Percentiles rank a stretch among this genome's conserved stretches.
These are phyloP conservation scores for Petunia hybrid DNA, from an alignment of 305 asterid genomes.

Conservation along the genomic window DNA sequence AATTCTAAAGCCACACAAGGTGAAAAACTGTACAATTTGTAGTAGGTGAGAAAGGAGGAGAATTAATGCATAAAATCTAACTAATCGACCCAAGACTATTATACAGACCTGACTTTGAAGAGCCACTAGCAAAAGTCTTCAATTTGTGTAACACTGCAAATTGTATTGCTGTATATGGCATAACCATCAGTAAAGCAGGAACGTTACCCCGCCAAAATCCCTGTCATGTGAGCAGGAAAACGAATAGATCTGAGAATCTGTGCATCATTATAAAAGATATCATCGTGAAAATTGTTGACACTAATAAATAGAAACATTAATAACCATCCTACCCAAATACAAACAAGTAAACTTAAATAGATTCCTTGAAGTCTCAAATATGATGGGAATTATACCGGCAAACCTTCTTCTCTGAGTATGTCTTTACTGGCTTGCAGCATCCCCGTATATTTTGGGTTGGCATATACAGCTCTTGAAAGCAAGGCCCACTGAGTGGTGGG, in stretches of 20 bases:
- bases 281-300: background rate
- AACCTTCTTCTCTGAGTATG: conserved; percentile 95
- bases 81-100: background rate
- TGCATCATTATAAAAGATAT: conserved; percentile 16
- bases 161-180: conserved; percentile 96
- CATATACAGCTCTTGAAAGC: conserved; percentile 56
- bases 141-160: conserved; percentile 80
- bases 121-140: conserved; percentile 84
- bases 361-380: background rate
- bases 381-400: conserved; percentile 53
- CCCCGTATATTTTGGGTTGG: conserved; percentile 77
- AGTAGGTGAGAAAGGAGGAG: background rate
- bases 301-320: background rate
- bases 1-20: background rate
- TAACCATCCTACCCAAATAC: conserved; percentile 7
- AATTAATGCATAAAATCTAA: conserved; percentile 3
- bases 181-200: conserved; percentile 95
- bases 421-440: conserved; percentile 92
- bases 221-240: conserved; percentile 44
- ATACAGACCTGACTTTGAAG: conserved; percentile 81
- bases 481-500: conserved; percentile 86
- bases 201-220: conserved; percentile 99
- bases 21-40: conserved; percentile 7
- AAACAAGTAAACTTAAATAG: conserved; percentile 1
- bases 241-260: background rate